Base-by-base conservation (phyloP, 2,329 filamentous ascomycete genomes). In the Endothia cerciana region DNA sequence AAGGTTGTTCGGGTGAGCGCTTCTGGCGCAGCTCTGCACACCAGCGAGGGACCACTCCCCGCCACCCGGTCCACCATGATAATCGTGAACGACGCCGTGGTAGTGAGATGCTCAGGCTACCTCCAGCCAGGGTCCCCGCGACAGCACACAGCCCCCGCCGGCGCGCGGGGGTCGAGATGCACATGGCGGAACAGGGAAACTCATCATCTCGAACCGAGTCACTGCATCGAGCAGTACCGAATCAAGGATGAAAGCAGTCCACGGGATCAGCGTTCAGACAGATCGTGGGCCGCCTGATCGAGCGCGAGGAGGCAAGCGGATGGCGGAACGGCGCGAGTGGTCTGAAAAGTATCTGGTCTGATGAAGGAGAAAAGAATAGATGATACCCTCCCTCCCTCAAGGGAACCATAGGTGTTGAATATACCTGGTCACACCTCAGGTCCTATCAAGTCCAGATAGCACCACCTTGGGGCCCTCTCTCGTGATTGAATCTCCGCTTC, bases 341-440 rank as follows among this genome's bases (percentile, higher is more conserved):
- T 19, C 13, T 8, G 19, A 3, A 28, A 40, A n/a, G 13, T 36
- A 51, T 60, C 36, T 30, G 11, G 47, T 38, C 38, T 30, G 40
- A 49, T 36, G 11, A 30, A 13, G 49, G 15, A 38, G 33, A 22
- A 40, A 22, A 8, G 53, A n/a, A n/a, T 67, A 67, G 65, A 67
- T 57, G 62, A 67, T 67, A 67, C 65, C 65, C 65, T 67, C 65
- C 65, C 65, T 67, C 65, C 65, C 65, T 53, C 62, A 65, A 19
- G 65, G 62, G 62, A 64, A 51, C 36, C 40, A 58, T 43, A 62
- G 22, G 47, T 43, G 53, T 64, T 38, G 10, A 63, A 15, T 38
- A 56, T 33, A 51, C 56, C 22, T 11, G 8, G 13, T 40, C 55
- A 22, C 28, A 36, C 13, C 36, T 41, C 38, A 17, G 25, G 25